Base-by-base conservation (phyloP, 257 asterid genomes). In the Phtheirospermum japonicum region DNA sequence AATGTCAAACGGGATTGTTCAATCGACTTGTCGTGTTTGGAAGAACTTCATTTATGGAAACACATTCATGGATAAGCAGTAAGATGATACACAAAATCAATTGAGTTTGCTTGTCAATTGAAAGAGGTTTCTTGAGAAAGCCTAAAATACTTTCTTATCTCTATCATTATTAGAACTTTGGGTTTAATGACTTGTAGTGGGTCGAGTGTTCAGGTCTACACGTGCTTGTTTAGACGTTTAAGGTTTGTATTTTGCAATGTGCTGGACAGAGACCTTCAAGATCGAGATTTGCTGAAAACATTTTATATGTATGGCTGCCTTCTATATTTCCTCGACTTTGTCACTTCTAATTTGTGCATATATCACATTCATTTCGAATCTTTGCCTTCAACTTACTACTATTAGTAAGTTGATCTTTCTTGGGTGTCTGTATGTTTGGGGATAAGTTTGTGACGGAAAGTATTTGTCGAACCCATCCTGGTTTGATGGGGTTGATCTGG, bases 71-170 rank as follows among this genome's bases (percentile, higher is more conserved):
- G 33, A 49, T 49, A 16, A 53, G 61, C 31, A n/a, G n/a, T 17
- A 18, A 39, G 58, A 50, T 31, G 18, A 17, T 12, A 32, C 11
- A 9, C 32, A 42, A 19, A 54, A 20, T n/a, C n/a, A n/a, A 9
- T 62, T 46, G 57, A 46, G 17, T 53, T 70, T 56, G 34, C 45
- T 70, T 46, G 11, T 34, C 54, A 8, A 19, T 4, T 7, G 10
- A 40, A 14, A 19, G 60, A 55, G 5, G 5, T 7, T 65, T 39
- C 30, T 30, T 39, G 4, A 12, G 55, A 46, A 49, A 61, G 6
- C 57, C 14, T 30, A 13, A 12, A 12, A n/a, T 40, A 11, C 20
- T 39, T 63, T 39, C 18, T 62, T 19, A n/a, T n/a, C n/a, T 5
- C 7, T 5, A 33, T 33, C 39, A 33, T 33, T 33, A 8, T 33